Percentiles rank a stretch among this genome's conserved stretches.
These are phyloP conservation scores for Triangularia setosa DNA, from an alignment of 2,329 filamentous ascomycete species.

Conservation along the genomic window DNA sequence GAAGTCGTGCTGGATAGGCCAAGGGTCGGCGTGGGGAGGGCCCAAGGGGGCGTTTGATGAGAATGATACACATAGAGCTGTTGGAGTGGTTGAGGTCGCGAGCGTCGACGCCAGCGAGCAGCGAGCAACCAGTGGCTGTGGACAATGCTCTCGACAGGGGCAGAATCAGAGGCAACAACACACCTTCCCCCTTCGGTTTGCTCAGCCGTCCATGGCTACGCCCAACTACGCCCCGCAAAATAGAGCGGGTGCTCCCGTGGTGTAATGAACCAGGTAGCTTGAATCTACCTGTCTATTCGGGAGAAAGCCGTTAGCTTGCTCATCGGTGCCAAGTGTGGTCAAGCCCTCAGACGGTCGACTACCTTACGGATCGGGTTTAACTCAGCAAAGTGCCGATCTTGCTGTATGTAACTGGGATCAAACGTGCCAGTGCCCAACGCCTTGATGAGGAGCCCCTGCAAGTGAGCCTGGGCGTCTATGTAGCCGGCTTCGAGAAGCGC, in stretches of 20 bases:
- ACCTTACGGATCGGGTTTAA: slow-evolving; percentile 8
- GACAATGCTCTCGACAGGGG: slow-evolving; percentile 9
- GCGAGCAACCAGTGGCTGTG: neutral
- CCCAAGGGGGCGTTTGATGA: neutral
- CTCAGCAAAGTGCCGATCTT: slow-evolving; percentile 2
- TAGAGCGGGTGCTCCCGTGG: slow-evolving; percentile 22
- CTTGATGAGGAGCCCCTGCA: neutral
- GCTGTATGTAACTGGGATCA: neutral
- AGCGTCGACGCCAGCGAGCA: neutral
- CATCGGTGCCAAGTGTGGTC: slow-evolving; percentile 3
- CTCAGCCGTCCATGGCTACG: slow-evolving; percentile 12
- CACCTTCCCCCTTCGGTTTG: slow-evolving; percentile 26
- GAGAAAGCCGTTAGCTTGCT: slow-evolving; percentile 8
- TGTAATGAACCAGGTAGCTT: neutral
- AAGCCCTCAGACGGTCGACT: neutral
- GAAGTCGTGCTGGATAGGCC: neutral
- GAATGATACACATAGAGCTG: neutral
- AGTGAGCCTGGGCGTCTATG: neutral
- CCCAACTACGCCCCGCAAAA: slow-evolving; percentile 6
- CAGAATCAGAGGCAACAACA: slow-evolving; percentile 14
- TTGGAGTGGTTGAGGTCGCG: neutral
- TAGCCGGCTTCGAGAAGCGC: neutral
- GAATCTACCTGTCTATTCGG: slow-evolving; percentile 17
- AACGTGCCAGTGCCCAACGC: neutral
- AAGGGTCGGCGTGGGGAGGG: neutral